Evolutionary conservation across 441 rosid genomes (phyloP).

Genomic region (Metrosideros polymorpha): DNA sequence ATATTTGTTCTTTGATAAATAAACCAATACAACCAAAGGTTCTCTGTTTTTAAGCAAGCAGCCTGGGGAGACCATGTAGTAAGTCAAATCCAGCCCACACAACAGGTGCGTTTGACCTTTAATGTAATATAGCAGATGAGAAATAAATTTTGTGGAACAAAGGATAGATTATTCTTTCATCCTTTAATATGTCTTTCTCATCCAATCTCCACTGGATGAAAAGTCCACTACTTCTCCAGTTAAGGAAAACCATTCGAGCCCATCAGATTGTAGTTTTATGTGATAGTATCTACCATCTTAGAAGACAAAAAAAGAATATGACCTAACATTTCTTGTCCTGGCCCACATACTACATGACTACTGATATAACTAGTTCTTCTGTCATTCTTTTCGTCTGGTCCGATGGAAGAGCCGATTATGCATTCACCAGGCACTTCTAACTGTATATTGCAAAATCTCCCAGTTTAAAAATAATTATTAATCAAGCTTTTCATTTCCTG

Average conservation of each 20-base stretch:
- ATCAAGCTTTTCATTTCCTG: neutral
- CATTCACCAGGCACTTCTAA: neutral
- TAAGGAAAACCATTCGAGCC: neutral
- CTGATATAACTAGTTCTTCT: neutral
- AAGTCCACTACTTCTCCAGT: neutral
- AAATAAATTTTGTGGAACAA: neutral
- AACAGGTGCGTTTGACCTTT: neutral
- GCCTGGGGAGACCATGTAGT: neutral
- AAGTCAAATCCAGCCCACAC: neutral
- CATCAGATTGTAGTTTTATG: neutral
- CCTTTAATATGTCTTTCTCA: neutral
- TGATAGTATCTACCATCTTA: neutral
- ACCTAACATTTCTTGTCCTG: neutral
- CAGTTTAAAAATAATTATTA: neutral
- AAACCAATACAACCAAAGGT: neutral
- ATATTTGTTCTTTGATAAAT: neutral
- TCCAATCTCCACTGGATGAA: neutral
- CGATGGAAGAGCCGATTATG: neutral
- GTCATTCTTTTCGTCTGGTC: neutral
- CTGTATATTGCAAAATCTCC: neutral
- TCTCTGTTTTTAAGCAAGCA: neutral
- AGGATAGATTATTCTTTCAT: neutral
- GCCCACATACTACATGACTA: neutral
- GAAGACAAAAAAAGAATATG: neutral
- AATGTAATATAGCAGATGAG: neutral